Conservation (phyloP, 2,329 filamentous ascomycete species). For the Clonostachys byssicola region DNA sequence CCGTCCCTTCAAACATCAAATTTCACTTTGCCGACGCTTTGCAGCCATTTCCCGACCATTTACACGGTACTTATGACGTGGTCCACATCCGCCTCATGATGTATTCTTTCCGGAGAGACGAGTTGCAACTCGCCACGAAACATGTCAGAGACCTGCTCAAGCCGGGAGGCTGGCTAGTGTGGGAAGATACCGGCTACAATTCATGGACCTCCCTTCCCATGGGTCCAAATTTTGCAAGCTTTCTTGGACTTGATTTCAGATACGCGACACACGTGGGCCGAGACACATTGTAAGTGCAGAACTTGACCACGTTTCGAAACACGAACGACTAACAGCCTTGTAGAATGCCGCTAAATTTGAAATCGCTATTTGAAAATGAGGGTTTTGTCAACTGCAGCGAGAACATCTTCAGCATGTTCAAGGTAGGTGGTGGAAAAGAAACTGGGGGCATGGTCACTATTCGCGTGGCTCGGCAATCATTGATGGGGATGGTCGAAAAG, state of each 20-base stretch:
- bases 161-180: neutral
- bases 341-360: neutral
- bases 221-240: neutral
- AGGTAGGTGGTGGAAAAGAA: neutral
- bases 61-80: neutral
- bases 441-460: neutral
- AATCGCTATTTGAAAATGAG: neutral
- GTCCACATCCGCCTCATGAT: neutral
- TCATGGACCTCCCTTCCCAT: neutral
- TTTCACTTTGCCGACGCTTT: neutral
- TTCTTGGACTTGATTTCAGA: neutral
- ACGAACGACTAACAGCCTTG: neutral
- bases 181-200: neutral
- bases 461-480: neutral
- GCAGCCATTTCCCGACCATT: neutral
- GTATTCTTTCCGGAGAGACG: neutral
- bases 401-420: neutral
- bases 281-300: neutral
- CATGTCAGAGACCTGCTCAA: neutral
- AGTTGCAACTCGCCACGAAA: neutral
- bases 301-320: neutral
- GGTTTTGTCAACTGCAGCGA: neutral
- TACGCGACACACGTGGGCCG: neutral
- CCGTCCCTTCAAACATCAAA: constrained; percentile 6
- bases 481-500: neutral